Evolutionary conservation across 257 asterid species (phyloP), one percentile per base, ranked within the genome.

Genomic region (Ajuga chamaepitys): DNA sequence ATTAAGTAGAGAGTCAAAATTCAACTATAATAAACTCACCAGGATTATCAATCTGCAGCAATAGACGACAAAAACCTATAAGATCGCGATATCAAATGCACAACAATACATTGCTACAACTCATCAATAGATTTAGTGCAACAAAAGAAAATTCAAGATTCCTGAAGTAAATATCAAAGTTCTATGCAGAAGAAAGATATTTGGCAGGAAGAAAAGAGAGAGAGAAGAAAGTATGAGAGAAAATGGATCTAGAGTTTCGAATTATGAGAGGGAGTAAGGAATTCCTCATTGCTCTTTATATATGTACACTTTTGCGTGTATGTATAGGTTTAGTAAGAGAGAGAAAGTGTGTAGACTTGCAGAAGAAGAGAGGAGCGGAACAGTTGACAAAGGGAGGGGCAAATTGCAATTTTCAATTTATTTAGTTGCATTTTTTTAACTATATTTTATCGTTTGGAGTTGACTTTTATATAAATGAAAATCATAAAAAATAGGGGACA

Each of bases 1-100:
- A 58, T 20, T 24, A 22, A 74, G 20, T 11, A 1, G 47, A 45
- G 37, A 46, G 37, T 35, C 32, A 34, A 62, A 22, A 62, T 11
- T 52, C 40, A 58, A 28, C 53, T 18, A 58, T 1, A 64, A 46
- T 41, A 64, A 46, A 70, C 74, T 55, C 61, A 56, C 77, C 76
- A 52, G 48, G 26, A 32, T 41, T 2, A 17, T 5, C 5, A 74
- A 48, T 59, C 60, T 54, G 51, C 56, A 42, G 44, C 70, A 3
- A 56, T 1, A 22, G 34, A 50, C 46, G 42, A 38, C 7, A n/a
- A 38, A 16, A 47, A 57, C 30, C 63, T 51, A 21, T 3, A 40
- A 71, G 65, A 72, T 77, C 75, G 30, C 11, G 72, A 74, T n/a
- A n/a, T 55, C 62, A 74, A n/a, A 74, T 62, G 75, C 64, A 13